Evolutionary conservation across 225 moss, liverwort and hornwort genomes (phyloP), one percentile per base, ranked within the genome.

Genomic region (Marchantia polymorpha): DNA sequence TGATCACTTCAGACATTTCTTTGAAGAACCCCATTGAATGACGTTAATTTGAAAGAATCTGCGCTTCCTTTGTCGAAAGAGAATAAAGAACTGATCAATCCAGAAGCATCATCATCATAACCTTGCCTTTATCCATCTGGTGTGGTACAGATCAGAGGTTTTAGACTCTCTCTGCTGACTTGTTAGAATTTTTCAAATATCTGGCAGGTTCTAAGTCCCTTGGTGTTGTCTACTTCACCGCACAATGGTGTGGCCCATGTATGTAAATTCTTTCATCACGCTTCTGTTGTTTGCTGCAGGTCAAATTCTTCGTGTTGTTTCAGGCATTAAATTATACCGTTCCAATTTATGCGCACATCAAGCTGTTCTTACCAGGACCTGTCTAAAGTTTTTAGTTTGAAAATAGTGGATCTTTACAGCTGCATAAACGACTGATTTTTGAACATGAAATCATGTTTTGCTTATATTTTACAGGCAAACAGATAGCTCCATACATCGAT

Each of bases 171-270:
- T 22, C 23, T 22, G 7, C 8, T 61, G 59, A 19, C 59, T 59
- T 6, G 9, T 19, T 19, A 61, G 3, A 59, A 3, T 61, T n/a
- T 61, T 61, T 61, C 0, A 23, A 9, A 61, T 23, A 27, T 49
- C 53, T 73, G 50, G 59, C 86, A 86, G 86, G 73, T 27, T 73
- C 84, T 65, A 66, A 82, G 52, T 73, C 77, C 50, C 82, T 87
- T 11, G 84, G 76, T 69, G 82, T 87, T 49, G 84, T 84, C 1
- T 87, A 87, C 66, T 87, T 79, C 69, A 87, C 87, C 0, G 87
- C 87, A 10, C 87, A 84, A 52, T 87, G 87, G 87, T 87, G 87
- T 73, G 87, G 84, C 27, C 87, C 87, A 60, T 87, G 87, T 86
- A 86, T 64, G 86, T 78, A 64, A 23, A 59, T 60, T 10, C 59